Evolutionary conservation across 176 grass and related monocot genomes (phyloP).

Genomic region (Ensete ventricosum): DNA sequence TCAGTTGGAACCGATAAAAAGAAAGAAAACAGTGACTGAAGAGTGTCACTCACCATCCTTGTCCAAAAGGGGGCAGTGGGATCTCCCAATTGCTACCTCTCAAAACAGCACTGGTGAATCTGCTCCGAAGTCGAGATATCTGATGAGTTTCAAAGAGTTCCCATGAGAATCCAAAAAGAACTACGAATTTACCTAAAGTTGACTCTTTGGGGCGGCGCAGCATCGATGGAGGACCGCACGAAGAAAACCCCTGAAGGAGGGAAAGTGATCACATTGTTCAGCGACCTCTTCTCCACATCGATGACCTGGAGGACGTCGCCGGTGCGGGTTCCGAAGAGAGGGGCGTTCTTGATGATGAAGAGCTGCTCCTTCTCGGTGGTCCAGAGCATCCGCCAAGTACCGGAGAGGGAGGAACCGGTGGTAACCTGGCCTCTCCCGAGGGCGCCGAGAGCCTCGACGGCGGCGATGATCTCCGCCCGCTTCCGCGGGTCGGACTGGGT

Average conservation of each 20-base stretch:
- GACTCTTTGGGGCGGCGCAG: conserved; percentile 66
- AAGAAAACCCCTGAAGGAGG: conserved; percentile 73
- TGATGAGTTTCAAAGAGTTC: neutral
- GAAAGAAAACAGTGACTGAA: neutral
- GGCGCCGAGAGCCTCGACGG: conserved; percentile 51
- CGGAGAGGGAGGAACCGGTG: conserved; percentile 47
- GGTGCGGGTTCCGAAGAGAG: conserved; percentile 59
- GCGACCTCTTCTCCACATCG: conserved; percentile 33
- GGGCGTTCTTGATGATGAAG: conserved; percentile 72
- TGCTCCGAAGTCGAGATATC: conserved; percentile 9
- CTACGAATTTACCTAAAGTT: conserved; percentile 51
- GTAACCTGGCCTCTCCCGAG: conserved; percentile 30
- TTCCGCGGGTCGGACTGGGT: conserved; percentile 52
- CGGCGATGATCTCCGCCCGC: conserved; percentile 62
- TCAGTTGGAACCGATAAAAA: neutral
- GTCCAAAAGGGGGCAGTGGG: conserved; percentile 80
- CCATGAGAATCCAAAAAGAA: neutral
- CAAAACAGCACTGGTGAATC: conserved; percentile 71
- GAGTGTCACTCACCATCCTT: conserved; percentile 67
- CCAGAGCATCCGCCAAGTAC: conserved; percentile 86
- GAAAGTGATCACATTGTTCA: conserved; percentile 96
- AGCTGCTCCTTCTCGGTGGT: conserved; percentile 96
- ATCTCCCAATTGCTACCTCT: conserved; percentile 61
- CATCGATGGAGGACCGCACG: conserved; percentile 55
- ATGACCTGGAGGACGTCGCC: conserved; percentile 95